Evolutionary conservation across 139 green algal genomes (phyloP).

Genomic region (Tetratostichococcus sp.): DNA sequence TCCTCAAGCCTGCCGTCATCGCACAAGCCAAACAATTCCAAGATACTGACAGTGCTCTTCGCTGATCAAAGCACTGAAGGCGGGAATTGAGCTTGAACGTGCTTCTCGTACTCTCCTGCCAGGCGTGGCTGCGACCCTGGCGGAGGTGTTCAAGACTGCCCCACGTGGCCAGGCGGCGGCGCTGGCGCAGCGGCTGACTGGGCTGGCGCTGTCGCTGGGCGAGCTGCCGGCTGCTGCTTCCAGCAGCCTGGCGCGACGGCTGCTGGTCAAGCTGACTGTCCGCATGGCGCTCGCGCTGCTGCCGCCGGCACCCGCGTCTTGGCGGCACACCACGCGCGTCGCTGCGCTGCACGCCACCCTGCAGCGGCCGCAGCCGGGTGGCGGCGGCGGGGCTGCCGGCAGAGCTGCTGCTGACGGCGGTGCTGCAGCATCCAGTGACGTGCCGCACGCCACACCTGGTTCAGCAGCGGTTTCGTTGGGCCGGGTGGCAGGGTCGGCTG

Average conservation of each 20-base stretch:
- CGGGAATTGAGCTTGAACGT: too few relatives aligned
- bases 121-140: slow-evolving; percentile 49
- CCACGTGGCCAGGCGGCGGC: slow-evolving; percentile 42
- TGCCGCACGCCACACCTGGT: too few relatives aligned
- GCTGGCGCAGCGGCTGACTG: slow-evolving; percentile 36
- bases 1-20: too few relatives aligned
- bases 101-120: too few relatives aligned
- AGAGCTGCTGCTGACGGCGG: neutral
- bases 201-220: slow-evolving; percentile 32
- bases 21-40: too few relatives aligned
- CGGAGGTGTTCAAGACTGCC: slow-evolving; percentile 69
- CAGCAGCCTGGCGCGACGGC: slow-evolving; percentile 30
- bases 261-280: slow-evolving; percentile 79
- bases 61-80: too few relatives aligned
- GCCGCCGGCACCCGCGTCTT: slow-evolving; percentile 58
- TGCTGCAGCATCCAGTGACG: too few relatives aligned
- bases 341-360: slow-evolving; percentile 20
- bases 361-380: neutral
- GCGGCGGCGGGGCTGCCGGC: neutral
- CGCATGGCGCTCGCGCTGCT: slow-evolving; percentile 77
- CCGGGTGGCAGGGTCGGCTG: too few relatives aligned
- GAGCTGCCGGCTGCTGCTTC: slow-evolving; percentile 15
- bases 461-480: too few relatives aligned
- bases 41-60: too few relatives aligned
- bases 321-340: slow-evolving; percentile 59